Evolutionary conservation across 495 filamentous ascomycete genomes (phyloP), one percentile per base, ranked within the genome.

Genomic region (Immersiella caudata): DNA sequence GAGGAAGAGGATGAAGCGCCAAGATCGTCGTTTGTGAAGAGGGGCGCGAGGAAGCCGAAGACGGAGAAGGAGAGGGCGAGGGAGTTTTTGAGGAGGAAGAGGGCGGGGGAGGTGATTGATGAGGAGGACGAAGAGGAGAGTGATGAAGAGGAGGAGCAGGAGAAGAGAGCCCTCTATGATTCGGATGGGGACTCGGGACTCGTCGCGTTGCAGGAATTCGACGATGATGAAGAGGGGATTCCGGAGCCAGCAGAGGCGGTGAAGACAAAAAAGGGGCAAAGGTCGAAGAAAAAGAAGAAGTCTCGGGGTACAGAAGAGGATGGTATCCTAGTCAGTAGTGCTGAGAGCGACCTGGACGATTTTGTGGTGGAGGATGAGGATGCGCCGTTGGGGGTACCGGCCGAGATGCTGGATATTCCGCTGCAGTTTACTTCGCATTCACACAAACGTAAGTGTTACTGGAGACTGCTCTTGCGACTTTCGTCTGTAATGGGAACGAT

Each of bases 351-450:
- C 63, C 85, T 93, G n/a, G 85, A 87, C 16, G 88, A 88, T 70
- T 94, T 93, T 65, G 80, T 96, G 20, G 79, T 46, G 40, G 40
- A 46, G 11, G 40, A 82, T 0, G 88, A 93, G 36, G 90, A 92
- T 61, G 87, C 86, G 24, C 79, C 79, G n/a, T 66, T 93, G 1
- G 92, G 91, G 2, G 86, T 83, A 7, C 91, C 89, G 0, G 81
- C 77, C 0, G 76, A 78, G 18, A 70, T 75, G 9, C 8, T 25
- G 2, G 82, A 81, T 2, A 88, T 94, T 1, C 93, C 93, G 0
- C 79, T 96, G 11, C 80, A 93, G 70, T 93, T 93, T 72, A 91
- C 87, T 2, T 74, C 80, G 14, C 84, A 90, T 58, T 81, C 85
- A 0, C 86, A 89, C 68, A 89, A 88, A 67, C 88, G 40, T 46